Base-by-base conservation (phyloP, 2,329 filamentous ascomycete species). In the Kalaharituber pfeilii region DNA sequence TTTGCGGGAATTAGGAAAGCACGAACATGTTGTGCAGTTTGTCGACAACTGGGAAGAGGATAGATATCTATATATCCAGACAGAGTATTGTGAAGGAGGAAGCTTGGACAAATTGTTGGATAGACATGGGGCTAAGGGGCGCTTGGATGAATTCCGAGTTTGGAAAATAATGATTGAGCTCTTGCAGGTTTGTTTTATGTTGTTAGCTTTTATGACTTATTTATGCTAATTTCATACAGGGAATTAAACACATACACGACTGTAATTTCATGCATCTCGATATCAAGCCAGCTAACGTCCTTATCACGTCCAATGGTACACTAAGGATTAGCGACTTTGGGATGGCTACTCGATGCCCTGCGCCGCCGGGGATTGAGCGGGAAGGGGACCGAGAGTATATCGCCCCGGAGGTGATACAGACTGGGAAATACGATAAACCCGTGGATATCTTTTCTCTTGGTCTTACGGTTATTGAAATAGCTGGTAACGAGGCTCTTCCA, bases 361-460 rank as follows among this genome's bases (percentile, higher is more conserved):
- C 82, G 15, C 76, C 80, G 49, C 74, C 78, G 53, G 79, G 81
- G 53, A 82, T 91, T 57, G 87, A 95, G 61, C 83, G 85, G 42
- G 91, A 98, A 70, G 91, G 91, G 28, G 91, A 98, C 66, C 84
- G 91, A 50, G 86, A 94, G 66, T 98, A 98, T 67, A 89, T 98
- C 66, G 89, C 85, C 1, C 88, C 88, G 0, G 91, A 98, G 68
- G 86, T 94, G 58, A 78, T 98, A 20, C 79, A 79, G 65, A 54
- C 59, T 15, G 58, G 88, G 42, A 78, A 81, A 59, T 91, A 84
- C 62, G 87, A 94, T 69, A 91, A 89, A 67, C 84, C 89, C 33
- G 84, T 87, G 30, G 91, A 98, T 68, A 78, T 98, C 51, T 98
- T 95, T 68, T 86, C 91, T 9, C 78, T 98, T 27, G 91, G 91